Evolutionary conservation across 116 monocot species (phyloP), one percentile per base, ranked within the genome.

Genomic region (Phalaenopsis hybrid): DNA sequence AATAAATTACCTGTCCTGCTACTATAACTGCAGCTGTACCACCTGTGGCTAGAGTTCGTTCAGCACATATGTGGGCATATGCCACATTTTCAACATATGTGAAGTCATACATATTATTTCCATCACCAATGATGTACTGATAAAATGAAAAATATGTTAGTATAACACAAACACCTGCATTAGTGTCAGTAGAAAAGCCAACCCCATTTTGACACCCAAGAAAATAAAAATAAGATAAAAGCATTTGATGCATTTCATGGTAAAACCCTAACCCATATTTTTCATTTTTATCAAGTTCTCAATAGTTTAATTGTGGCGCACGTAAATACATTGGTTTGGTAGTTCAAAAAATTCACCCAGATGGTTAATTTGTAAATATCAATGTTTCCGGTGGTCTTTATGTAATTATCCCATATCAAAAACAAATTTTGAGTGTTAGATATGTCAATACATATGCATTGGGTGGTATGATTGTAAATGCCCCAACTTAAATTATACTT

Each of bases 11-110:
- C 93, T 98, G 91, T 72, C 98, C 98, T 83, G 91, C 91, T 67
- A 90, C 98, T 84, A 82, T 92, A 48, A 86, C 88, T 57, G 92
- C 91, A 81, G 75, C 82, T 45, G 77, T 4, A 23, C 83, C 90
- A 80, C 82, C 89, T 69, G 89, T 82, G 33, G 98, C 92, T 58
- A 99, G 86, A 77, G 98, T 88, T 85, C 80, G 81, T 82, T 99
- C 98, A 17, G 98, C 98, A 88, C 98, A 95, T 81, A 99, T 65
- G 85, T 95, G 98, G 78, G 87, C 98, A 93, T 95, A 81, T 82
- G 95, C 98, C 49, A 99, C 98, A 92, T 99, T 99, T 84, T 99
- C 98, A 77, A 99, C 98, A 88, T 92, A 95, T 15, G 98, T 99
- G 86, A 99, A 99, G 85, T 99, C 98, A 89, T 93, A 95, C 73